Percentiles rank a stretch among this genome's conserved stretches.
phyloP scores from a whole-genome alignment of 805 yeast genomes.

The Metschnikowia kunwiensis region DNA sequence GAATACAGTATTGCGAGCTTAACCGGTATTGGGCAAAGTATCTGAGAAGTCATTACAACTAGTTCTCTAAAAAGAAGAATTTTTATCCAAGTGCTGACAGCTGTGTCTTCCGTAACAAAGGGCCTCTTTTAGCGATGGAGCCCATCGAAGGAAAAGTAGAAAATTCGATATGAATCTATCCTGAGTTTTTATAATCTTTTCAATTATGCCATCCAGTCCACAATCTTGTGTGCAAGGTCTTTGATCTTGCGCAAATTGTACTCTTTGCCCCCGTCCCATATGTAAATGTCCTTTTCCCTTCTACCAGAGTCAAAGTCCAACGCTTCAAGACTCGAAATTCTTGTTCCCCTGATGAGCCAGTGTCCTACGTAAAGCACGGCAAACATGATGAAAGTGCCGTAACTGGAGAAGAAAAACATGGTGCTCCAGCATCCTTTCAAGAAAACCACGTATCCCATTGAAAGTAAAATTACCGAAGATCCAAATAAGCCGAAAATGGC shows the following conservation, averaged over 20 bases:
- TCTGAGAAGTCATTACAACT: too few species aligned
- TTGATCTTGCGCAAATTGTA: constrained; percentile 33
- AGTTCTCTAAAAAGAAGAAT: too few species aligned
- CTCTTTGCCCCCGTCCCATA: constrained; percentile 72
- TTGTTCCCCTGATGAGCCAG: constrained; percentile 58
- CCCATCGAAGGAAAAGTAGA: too few species aligned
- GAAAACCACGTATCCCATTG: constrained; percentile 64
- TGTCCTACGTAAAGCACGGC: constrained; percentile 50
- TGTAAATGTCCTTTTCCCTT: constrained; percentile 73
- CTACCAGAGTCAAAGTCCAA: constrained; percentile 82
- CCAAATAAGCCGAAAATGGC: constrained; percentile 63
- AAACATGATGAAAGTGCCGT: constrained; percentile 58
- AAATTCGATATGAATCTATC: too few species aligned
- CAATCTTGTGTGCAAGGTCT: constrained; percentile 31
- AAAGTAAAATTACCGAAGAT: constrained; percentile 46
- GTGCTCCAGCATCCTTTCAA: constrained; percentile 56
- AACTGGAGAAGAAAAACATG: constrained; percentile 60
- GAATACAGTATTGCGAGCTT: too few species aligned
- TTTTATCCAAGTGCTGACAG: too few species aligned
- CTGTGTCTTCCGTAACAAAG: too few species aligned
- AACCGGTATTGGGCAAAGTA: too few species aligned
- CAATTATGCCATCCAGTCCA: constrained; percentile 33
- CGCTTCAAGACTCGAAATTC: constrained; percentile 65
- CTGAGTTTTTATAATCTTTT: too few species aligned
- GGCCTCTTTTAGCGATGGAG: too few species aligned